Evolutionary conservation across 2,329 filamentous ascomycete species (phyloP).

Genomic region (Rhinocladiella similis): DNA sequence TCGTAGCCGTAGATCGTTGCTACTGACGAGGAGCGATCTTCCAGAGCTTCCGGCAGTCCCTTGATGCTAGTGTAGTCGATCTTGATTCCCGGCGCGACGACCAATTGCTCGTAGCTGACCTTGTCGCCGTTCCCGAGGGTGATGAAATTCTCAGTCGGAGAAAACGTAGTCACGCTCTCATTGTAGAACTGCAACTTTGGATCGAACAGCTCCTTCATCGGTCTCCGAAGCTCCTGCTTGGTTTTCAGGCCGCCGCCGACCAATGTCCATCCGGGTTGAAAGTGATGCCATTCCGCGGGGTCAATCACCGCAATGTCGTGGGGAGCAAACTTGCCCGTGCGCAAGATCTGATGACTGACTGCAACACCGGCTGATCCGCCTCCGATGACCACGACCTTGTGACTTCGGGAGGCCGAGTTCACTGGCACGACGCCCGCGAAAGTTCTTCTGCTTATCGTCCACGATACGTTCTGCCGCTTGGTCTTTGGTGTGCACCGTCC

Average conservation of each 20-base stretch:
- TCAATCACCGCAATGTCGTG: conserved; percentile 67
- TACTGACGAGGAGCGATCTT: conserved; percentile 49
- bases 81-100: conserved; percentile 61
- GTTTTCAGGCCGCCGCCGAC: conserved; percentile 66
- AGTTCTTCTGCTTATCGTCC: neutral
- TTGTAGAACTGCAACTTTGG: conserved; percentile 64
- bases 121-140: conserved; percentile 57
- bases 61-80: conserved; percentile 55
- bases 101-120: conserved; percentile 63
- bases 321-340: conserved; percentile 55
- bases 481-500: neutral
- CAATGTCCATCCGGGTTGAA: conserved; percentile 70
- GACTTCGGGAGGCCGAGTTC: conserved; percentile 43
- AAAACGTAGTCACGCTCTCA: conserved; percentile 50
- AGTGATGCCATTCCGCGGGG: conserved; percentile 64
- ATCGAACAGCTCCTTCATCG: conserved; percentile 55
- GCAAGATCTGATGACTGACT: conserved; percentile 67
- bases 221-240: conserved; percentile 58
- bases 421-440: conserved; percentile 37
- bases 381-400: conserved; percentile 68
- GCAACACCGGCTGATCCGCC: conserved; percentile 66
- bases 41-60: conserved; percentile 58
- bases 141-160: conserved; percentile 58
- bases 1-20: conserved; percentile 62
- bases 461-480: neutral